Evolutionary conservation across 345 rosid genomes (phyloP).

Genomic region (Acer saccharum): DNA sequence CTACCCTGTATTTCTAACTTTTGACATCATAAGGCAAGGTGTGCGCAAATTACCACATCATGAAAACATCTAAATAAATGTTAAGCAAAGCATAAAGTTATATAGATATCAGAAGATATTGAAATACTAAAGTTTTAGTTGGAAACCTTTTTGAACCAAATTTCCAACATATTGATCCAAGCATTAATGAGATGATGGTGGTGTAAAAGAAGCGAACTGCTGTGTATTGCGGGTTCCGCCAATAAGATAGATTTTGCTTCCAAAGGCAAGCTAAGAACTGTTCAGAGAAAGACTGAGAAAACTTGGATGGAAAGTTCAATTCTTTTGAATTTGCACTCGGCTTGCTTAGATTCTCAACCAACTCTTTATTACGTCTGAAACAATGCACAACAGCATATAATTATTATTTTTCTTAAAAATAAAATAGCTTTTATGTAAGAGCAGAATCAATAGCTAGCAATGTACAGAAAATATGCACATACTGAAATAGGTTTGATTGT

Average conservation of each 20-base stretch:
- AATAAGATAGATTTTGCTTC: constrained; percentile 95
- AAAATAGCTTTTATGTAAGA: not conserved
- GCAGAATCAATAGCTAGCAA: constrained; percentile 10
- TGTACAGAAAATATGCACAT: constrained; percentile 31
- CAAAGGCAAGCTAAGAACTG: constrained; percentile 92
- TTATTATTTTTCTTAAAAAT: not conserved
- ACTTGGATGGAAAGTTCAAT: constrained; percentile 78
- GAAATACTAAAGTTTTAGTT: constrained; percentile 9
- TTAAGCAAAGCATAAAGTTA: not conserved
- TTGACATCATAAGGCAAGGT: constrained; percentile 4
- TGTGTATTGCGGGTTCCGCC: constrained; percentile 96
- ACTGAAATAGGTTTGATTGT: constrained; percentile 73
- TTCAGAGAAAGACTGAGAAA: constrained; percentile 67
- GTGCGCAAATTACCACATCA: not conserved
- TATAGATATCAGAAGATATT: not conserved
- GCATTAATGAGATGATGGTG: constrained; percentile 85
- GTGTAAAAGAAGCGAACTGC: constrained; percentile 99
- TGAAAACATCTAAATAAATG: constrained; percentile 1
- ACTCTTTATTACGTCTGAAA: constrained; percentile 67
- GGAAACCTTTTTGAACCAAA: constrained; percentile 83
- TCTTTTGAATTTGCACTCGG: constrained; percentile 67
- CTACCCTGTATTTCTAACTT: not conserved
- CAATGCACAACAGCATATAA: constrained; percentile 10
- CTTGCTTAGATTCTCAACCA: constrained; percentile 76
- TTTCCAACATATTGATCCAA: constrained; percentile 97